Conservation (phyloP, 768 basidiomycete species). For the Amyloporia xantha region DNA sequence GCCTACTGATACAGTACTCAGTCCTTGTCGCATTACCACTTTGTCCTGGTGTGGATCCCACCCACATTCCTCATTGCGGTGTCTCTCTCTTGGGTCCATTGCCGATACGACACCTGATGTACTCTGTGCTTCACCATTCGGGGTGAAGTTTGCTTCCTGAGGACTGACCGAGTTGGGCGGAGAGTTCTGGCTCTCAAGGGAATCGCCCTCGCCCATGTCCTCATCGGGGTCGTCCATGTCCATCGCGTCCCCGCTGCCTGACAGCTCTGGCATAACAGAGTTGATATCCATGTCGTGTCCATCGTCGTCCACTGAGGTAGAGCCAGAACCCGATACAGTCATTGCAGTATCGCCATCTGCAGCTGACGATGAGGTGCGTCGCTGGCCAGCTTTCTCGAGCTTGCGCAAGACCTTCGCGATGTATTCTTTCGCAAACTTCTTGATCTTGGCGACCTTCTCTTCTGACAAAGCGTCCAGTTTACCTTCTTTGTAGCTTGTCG, state of each 20-base stretch:
- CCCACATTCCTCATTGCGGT: constrained; percentile 18
- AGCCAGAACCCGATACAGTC: constrained; percentile 9
- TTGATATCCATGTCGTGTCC: constrained; percentile 24
- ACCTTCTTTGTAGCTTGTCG: constrained; percentile 66
- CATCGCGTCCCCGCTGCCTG: too few relatives aligned
- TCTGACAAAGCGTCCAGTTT: constrained; percentile 73
- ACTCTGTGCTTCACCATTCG: neutral
- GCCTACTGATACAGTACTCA: constrained; percentile 8
- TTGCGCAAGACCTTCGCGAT: constrained; percentile 72
- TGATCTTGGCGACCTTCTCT: constrained; percentile 85
- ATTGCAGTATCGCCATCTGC: neutral
- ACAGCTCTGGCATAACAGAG: neutral
- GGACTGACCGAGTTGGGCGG: constrained; percentile 15
- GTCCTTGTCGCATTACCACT: constrained; percentile 4
- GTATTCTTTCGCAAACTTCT: constrained; percentile 90
- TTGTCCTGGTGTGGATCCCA: constrained; percentile 10
- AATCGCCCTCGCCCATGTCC: constrained; percentile 11
- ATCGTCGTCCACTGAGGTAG: constrained; percentile 27
- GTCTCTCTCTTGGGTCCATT: constrained; percentile 15
- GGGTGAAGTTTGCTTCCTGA: neutral
- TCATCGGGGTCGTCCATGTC: constrained; percentile 35
- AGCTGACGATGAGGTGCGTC: constrained; percentile 9
- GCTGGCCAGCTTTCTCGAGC: constrained; percentile 43
- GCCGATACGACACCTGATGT: neutral
- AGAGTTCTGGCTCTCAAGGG: constrained; percentile 15